These are phyloP conservation scores for Ramaria rubella DNA, from an alignment of 768 basidiomycete species.

Conservation along the genomic window DNA sequence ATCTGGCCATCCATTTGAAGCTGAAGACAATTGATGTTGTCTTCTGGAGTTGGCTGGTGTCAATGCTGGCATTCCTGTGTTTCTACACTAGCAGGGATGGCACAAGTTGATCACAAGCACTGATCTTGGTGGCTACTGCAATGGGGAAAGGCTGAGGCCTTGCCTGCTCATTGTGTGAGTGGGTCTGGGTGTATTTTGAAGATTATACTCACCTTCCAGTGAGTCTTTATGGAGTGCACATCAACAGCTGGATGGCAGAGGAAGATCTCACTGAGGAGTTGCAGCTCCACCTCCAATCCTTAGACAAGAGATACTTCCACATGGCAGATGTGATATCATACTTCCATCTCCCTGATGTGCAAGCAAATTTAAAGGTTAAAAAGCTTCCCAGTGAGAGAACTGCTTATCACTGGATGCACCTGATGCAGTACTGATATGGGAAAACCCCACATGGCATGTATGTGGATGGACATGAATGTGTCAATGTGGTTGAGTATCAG, in stretches of 20 bases:
- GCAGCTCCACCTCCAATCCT: slow-evolving; percentile 10
- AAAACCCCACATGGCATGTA: slow-evolving; percentile 12
- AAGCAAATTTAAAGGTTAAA: slow-evolving; percentile 7
- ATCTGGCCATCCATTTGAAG: background rate
- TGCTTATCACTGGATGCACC: slow-evolving; percentile 13
- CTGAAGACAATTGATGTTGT: background rate
- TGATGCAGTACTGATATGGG: slow-evolving; percentile 10
- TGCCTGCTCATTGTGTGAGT: slow-evolving; percentile 25
- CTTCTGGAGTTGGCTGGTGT: background rate
- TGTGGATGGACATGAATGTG: background rate
- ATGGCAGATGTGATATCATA: slow-evolving; percentile 1
- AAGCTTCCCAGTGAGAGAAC: slow-evolving; percentile 13
- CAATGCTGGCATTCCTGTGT: background rate
- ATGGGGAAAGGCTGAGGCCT: slow-evolving; percentile 22
- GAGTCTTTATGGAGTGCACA: slow-evolving; percentile 4
- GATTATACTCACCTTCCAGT: background rate
- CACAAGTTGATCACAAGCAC: slow-evolving; percentile 7
- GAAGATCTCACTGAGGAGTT: slow-evolving; percentile 8
- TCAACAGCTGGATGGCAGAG: background rate
- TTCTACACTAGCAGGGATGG: background rate
- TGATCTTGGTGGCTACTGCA: slow-evolving; percentile 24
- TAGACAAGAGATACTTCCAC: slow-evolving; percentile 3
- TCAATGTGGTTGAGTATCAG: slow-evolving; percentile 16
- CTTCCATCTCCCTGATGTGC: background rate
- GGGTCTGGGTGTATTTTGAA: slow-evolving; percentile 16